phyloP scores from a whole-genome alignment of 768 basidiomycete species.

The Wakefieldia striispora region DNA sequence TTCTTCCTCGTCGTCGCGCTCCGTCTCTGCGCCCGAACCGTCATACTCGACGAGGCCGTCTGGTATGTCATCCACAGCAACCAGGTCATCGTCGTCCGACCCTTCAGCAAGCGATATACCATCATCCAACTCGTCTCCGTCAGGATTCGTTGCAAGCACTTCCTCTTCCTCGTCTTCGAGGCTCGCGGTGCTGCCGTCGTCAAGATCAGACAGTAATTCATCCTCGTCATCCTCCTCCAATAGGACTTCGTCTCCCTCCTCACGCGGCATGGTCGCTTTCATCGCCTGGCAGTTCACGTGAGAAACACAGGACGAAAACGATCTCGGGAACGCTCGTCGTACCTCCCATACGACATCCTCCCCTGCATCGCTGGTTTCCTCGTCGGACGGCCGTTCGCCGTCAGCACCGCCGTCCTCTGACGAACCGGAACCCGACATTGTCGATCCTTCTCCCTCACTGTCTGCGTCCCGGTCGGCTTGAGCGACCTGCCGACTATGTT shows the following conservation, averaged over 20 bases:
- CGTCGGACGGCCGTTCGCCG: slow-evolving; percentile 38
- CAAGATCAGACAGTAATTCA: slow-evolving; percentile 24
- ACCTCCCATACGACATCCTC: slow-evolving; percentile 92
- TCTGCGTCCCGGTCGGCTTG: slow-evolving; percentile 38
- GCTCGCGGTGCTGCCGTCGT: slow-evolving; percentile 32
- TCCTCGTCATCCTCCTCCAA: slow-evolving; percentile 35
- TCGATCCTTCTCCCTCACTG: slow-evolving; percentile 14
- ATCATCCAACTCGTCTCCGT: slow-evolving; percentile 39
- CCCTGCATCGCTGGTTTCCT: slow-evolving; percentile 46
- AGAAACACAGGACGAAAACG: background rate
- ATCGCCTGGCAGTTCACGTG: slow-evolving; percentile 57
- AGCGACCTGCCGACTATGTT: slow-evolving; percentile 53
- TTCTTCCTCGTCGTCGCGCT: slow-evolving; percentile 21
- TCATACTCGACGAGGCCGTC: slow-evolving; percentile 60
- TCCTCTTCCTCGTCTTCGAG: slow-evolving; percentile 35
- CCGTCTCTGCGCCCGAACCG: slow-evolving; percentile 43
- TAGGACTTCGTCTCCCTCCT: slow-evolving; percentile 46
- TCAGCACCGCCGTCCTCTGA: slow-evolving; percentile 17
- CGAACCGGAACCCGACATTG: slow-evolving; percentile 26
- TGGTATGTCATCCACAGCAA: slow-evolving; percentile 54
- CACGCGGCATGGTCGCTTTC: slow-evolving; percentile 79
- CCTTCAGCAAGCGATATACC: slow-evolving; percentile 57
- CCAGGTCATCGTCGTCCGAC: slow-evolving; percentile 70
- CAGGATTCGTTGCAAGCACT: slow-evolving; percentile 23
- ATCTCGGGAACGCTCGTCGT: background rate